Evolutionary conservation across 2,329 filamentous ascomycete genomes (phyloP).

Genomic region (Colletotrichum australisinense): DNA sequence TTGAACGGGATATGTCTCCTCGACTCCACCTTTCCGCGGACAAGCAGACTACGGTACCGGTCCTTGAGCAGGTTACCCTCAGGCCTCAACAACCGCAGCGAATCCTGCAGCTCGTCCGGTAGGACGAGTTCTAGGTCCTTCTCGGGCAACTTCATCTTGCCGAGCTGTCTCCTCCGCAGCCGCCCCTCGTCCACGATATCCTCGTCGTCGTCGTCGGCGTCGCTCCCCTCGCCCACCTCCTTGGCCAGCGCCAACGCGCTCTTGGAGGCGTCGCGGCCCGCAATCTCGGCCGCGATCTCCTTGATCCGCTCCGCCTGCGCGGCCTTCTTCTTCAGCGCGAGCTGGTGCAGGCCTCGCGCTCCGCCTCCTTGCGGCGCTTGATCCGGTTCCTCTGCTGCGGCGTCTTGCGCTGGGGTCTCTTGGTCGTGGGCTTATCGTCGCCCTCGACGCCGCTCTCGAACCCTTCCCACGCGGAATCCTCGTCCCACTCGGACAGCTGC

Average conservation of each 20-base stretch:
- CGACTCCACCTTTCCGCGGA: constrained; percentile 89
- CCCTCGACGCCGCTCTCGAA: constrained; percentile 82
- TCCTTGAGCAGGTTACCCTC: constrained; percentile 97
- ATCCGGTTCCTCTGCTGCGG: constrained; percentile 87
- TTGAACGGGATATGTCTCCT: constrained; percentile 82
- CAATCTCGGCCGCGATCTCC: constrained; percentile 73
- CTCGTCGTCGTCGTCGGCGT: constrained; percentile 58
- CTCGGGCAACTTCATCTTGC: constrained; percentile 79
- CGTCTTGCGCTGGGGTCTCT: constrained; percentile 87
- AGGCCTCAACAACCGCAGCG: constrained; percentile 84
- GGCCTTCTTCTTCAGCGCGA: constrained; percentile 77
- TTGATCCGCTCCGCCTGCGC: constrained; percentile 79
- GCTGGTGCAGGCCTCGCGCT: constrained; percentile 80
- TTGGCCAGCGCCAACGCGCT: constrained; percentile 52
- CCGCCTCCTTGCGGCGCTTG: constrained; percentile 88
- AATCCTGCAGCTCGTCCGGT: constrained; percentile 85
- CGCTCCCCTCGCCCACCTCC: constrained; percentile 45
- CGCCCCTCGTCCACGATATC: constrained; percentile 70
- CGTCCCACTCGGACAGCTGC: constrained; percentile 78
- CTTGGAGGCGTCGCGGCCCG: constrained; percentile 63
- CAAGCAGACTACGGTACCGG: constrained; percentile 87
- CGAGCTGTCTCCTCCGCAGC: constrained; percentile 79
- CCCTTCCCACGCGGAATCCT: constrained; percentile 92
- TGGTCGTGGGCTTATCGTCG: constrained; percentile 63
- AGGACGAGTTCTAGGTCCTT: constrained; percentile 84